These are phyloP conservation scores for Chrysochromulina parva DNA, from an alignment of 78 protist genomes.

Conservation along the genomic window DNA sequence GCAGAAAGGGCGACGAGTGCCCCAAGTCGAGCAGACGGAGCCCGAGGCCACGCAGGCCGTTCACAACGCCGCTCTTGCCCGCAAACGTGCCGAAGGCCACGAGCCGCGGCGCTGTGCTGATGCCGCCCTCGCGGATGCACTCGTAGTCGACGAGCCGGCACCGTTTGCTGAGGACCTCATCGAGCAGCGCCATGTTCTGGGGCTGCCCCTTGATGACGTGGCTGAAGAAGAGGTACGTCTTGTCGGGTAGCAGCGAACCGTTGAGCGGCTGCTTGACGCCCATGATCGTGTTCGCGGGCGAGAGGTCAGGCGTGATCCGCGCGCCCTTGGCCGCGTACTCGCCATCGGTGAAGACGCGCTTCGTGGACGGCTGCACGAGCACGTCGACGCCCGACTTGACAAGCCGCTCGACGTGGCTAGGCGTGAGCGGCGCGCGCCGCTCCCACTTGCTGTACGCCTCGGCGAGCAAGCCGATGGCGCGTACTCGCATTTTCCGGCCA, in stretches of 20 bases:
- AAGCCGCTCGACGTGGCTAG: constrained; percentile 73
- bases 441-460: constrained; percentile 49
- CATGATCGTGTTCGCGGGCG: constrained; percentile 63
- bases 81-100: constrained; percentile 77
- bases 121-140: constrained; percentile 58
- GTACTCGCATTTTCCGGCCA: too few relatives aligned
- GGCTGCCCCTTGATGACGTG: constrained; percentile 93
- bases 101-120: constrained; percentile 60
- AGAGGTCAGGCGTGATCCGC: constrained; percentile 69
- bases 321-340: constrained; percentile 85
- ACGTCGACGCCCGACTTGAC: constrained; percentile 58
- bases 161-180: constrained; percentile 56
- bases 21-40: constrained; percentile 69
- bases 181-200: constrained; percentile 88
- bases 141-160: constrained; percentile 90
- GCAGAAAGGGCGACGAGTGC: constrained; percentile 73
- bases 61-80: constrained; percentile 60
- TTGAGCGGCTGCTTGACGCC: constrained; percentile 89
- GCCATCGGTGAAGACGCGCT: constrained; percentile 66
- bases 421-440: constrained; percentile 91
- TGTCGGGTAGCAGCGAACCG: constrained; percentile 52
- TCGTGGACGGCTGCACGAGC: constrained; percentile 83
- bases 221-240: neutral
- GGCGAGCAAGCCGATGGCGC: neutral
- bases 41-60: constrained; percentile 81